These are phyloP conservation scores for Fusarium xylarioides DNA, from an alignment of 2,329 filamentous ascomycete genomes.

Conservation along the genomic window DNA sequence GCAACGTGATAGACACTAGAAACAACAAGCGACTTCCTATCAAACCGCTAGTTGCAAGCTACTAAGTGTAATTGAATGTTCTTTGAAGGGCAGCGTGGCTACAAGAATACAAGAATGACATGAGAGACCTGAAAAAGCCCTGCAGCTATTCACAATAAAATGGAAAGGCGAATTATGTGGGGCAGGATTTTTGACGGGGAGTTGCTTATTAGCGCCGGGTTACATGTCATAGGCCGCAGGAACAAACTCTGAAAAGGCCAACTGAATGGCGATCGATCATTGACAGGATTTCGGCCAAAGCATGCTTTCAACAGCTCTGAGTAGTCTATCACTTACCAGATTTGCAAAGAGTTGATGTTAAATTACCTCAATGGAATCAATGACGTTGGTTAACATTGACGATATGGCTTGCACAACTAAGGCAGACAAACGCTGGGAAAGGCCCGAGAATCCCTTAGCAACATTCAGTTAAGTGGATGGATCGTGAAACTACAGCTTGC, in stretches of 20 bases:
- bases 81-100: background rate
- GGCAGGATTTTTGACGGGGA: constrained; percentile 16
- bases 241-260: constrained; percentile 8
- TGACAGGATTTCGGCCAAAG: background rate
- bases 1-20: background rate
- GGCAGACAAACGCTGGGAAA: background rate
- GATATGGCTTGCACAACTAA: background rate
- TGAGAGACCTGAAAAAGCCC: constrained; percentile 2
- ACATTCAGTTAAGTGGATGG: background rate
- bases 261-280: constrained; percentile 1
- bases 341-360: background rate
- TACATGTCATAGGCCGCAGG: constrained; percentile 15
- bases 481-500: background rate
- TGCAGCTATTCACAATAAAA: constrained; percentile 25
- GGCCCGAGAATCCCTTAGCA: background rate
- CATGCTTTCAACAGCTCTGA: background rate
- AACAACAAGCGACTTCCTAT: no score
- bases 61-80: background rate
- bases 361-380: background rate
- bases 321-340: background rate
- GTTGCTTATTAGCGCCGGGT: constrained; percentile 31
- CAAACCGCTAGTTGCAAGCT: background rate
- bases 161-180: constrained; percentile 11
- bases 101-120: background rate
- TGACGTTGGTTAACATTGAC: background rate